phyloP scores from a whole-genome alignment of 2,329 filamentous ascomycete species.

The Neocatenulostroma microsporum region DNA sequence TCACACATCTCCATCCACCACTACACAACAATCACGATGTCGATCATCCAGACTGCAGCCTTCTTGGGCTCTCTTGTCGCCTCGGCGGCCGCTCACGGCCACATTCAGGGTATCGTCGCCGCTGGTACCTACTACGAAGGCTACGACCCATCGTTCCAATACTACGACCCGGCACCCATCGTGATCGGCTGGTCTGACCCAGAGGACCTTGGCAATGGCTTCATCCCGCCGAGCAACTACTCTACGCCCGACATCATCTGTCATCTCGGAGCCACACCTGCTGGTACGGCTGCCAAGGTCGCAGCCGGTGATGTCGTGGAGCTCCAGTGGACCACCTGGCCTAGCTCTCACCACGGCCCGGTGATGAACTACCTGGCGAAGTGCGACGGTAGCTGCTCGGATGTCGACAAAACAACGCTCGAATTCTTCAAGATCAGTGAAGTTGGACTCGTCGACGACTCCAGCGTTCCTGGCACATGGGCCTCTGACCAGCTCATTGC shows the following conservation, averaged over 20 bases:
- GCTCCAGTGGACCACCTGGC: constrained; percentile 59
- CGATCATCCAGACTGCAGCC: constrained; percentile 20
- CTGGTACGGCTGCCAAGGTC: constrained; percentile 46
- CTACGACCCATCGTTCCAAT: constrained; percentile 37
- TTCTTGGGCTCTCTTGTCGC: constrained; percentile 28
- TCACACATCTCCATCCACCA: neutral
- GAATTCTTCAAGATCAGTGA: constrained; percentile 58
- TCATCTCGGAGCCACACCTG: constrained; percentile 49
- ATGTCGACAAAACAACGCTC: constrained; percentile 46
- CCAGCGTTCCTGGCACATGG: constrained; percentile 42
- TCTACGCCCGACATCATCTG: constrained; percentile 24
- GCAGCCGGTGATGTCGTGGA: constrained; percentile 53
- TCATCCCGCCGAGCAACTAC: constrained; percentile 20
- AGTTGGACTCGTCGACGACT: constrained; percentile 43
- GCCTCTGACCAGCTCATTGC: constrained; percentile 47
- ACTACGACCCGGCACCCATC: constrained; percentile 27
- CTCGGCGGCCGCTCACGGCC: constrained; percentile 13
- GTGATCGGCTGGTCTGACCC: constrained; percentile 49
- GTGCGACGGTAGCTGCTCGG: constrained; percentile 49
- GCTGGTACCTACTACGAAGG: constrained; percentile 41
- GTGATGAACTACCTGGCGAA: constrained; percentile 58
- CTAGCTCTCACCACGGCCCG: constrained; percentile 55
- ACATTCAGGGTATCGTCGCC: constrained; percentile 22
- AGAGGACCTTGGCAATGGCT: constrained; percentile 38
- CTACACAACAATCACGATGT: constrained; percentile 15